These are phyloP conservation scores for Ganoderma lingzhi DNA, from an alignment of 1,284 basidiomycete species.

Conservation along the genomic window DNA sequence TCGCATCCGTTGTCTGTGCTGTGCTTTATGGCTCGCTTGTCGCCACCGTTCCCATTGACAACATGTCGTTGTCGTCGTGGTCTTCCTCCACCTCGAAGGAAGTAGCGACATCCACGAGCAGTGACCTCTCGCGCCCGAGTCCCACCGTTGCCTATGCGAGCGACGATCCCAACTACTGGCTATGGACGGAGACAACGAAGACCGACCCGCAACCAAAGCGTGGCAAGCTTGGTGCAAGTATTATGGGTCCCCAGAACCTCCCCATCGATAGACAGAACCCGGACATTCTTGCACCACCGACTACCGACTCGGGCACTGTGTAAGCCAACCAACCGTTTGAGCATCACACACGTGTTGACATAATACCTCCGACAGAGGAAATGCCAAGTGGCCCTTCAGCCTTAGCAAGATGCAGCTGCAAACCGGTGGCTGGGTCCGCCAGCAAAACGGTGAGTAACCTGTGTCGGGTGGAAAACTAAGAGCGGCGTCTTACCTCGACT, in stretches of 20 bases:
- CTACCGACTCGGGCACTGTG: conserved; percentile 68
- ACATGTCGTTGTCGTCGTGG: conserved; percentile 8
- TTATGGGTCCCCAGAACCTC: conserved; percentile 63
- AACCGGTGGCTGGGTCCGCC: conserved; percentile 74
- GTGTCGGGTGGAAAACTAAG: neutral
- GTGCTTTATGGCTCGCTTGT: conserved; percentile 26
- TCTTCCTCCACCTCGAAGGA: neutral
- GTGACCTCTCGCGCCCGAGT: conserved; percentile 14
- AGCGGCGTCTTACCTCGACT: neutral
- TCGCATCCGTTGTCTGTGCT: conserved; percentile 25
- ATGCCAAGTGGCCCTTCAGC: conserved; percentile 74
- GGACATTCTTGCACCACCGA: conserved; percentile 67
- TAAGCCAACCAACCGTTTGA: conserved; percentile 38
- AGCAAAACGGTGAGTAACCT: conserved; percentile 59
- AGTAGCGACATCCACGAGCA: conserved; percentile 17
- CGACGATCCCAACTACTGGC: conserved; percentile 59
- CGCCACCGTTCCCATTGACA: conserved; percentile 20
- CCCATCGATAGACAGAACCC: conserved; percentile 61
- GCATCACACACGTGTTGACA: neutral
- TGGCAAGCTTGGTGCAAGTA: conserved; percentile 53
- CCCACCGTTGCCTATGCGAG: conserved; percentile 48
- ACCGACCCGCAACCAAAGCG: conserved; percentile 44
- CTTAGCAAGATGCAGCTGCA: conserved; percentile 71
- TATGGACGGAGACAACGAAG: conserved; percentile 37
- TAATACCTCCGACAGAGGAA: conserved; percentile 44